Conservation (phyloP, 129 eudicot species). For the Pittosporum tobira region DNA sequence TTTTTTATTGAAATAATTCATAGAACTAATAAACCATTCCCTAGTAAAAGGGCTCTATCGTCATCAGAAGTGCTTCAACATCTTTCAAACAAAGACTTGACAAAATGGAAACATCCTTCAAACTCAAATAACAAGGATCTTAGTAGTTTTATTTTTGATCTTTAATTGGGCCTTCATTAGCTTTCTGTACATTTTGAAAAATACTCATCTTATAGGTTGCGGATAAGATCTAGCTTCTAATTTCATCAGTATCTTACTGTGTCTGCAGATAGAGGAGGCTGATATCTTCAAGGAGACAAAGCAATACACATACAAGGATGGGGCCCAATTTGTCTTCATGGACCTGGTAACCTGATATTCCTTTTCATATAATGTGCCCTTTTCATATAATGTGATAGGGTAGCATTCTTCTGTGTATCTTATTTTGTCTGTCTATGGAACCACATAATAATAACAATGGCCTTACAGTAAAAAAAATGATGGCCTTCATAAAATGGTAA, state of each 20-base stretch:
- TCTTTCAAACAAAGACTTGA: too few species aligned
- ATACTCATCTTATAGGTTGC: neutral
- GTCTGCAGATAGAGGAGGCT: constrained; percentile 57
- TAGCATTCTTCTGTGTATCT: neutral
- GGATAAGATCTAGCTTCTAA: neutral
- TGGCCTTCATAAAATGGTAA: too few species aligned
- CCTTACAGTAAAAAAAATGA: too few species aligned
- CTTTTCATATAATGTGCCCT: constrained; percentile 7
- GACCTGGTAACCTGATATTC: constrained; percentile 46
- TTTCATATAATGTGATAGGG: too few species aligned
- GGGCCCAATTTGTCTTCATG: constrained; percentile 85
- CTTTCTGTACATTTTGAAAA: neutral
- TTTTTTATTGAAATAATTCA: too few species aligned
- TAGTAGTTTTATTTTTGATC: too few species aligned
- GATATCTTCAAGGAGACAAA: constrained; percentile 74
- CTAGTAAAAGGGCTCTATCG: too few species aligned
- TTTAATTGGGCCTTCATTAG: neutral
- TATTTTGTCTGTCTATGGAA: neutral
- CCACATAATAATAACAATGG: neutral
- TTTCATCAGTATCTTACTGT: constrained; percentile 5
- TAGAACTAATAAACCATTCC: too few species aligned
- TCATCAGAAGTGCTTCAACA: too few species aligned
- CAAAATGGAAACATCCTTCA: too few species aligned
- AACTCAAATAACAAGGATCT: too few species aligned
- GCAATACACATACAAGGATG: constrained; percentile 90